Percentiles rank a stretch among this genome's conserved stretches.
phyloP scores from a whole-genome alignment of 345 rosid species.

The Arabidopsis thaliana region DNA sequence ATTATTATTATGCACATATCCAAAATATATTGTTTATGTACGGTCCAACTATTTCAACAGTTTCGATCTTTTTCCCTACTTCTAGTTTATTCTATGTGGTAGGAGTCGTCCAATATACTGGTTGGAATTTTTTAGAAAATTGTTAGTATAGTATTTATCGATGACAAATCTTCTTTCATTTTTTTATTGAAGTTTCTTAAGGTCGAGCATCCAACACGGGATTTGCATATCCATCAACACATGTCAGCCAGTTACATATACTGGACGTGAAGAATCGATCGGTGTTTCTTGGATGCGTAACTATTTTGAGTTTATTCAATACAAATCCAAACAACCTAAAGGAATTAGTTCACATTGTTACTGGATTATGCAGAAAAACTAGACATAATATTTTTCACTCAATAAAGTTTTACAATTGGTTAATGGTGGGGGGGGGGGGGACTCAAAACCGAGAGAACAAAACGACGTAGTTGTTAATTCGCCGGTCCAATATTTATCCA shows the following conservation, averaged over 20 bases:
- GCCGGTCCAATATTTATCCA: conserved; percentile 28
- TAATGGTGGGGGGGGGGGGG: background rate
- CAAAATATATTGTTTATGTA: background rate
- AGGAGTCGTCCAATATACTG: conserved; percentile 6
- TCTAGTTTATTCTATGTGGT: conserved; percentile 8
- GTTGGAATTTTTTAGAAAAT: too few relatives aligned
- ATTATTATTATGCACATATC: background rate
- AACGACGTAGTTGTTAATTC: conserved; percentile 20
- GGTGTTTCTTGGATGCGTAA: background rate
- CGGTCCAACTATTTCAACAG: conserved; percentile 19
- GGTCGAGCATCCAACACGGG: background rate
- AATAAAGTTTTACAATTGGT: conserved; percentile 25
- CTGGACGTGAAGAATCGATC: background rate
- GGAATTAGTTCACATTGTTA: background rate
- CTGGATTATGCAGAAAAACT: background rate
- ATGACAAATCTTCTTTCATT: background rate
- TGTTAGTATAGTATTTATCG: too few relatives aligned
- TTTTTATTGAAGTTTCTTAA: background rate
- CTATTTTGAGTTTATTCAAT: background rate
- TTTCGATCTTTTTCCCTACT: background rate
- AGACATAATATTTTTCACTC: background rate
- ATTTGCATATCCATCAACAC: background rate
- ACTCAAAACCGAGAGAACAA: conserved; percentile 32
- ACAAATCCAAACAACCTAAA: background rate
- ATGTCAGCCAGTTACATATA: background rate